Evolutionary conservation across 2,329 filamentous ascomycete genomes (phyloP).

Genomic region (Aspergillus fructus): DNA sequence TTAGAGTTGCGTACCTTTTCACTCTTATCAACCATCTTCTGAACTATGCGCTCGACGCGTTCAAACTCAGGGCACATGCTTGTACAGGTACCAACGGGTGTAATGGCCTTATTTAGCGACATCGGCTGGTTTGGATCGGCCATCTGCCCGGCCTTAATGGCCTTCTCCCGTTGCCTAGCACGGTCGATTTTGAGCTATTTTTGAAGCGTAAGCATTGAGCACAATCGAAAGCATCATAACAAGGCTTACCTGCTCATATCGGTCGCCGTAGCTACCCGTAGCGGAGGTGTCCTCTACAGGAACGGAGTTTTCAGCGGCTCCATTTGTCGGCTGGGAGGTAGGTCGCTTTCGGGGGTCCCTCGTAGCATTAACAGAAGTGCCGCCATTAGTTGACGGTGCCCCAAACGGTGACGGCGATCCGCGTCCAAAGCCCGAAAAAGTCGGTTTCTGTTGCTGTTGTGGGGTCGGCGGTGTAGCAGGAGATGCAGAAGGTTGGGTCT

Average conservation of each 20-base stretch:
- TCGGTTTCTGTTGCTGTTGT: conserved; percentile 20
- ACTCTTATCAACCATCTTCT: conserved; percentile 60
- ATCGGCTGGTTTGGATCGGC: conserved; percentile 62
- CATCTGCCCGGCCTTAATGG: conserved; percentile 55
- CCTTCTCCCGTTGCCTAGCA: conserved; percentile 50
- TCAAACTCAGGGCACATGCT: conserved; percentile 67
- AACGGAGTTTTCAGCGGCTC: conserved; percentile 5
- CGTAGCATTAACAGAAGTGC: conserved; percentile 14
- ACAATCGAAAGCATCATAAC: neutral
- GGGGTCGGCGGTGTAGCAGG: conserved; percentile 16
- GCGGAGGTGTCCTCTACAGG: conserved; percentile 25
- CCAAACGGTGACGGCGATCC: conserved; percentile 15
- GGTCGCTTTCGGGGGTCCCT: conserved; percentile 17
- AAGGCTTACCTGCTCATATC: conserved; percentile 37
- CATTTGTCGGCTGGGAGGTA: conserved; percentile 12
- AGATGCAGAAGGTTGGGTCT: conserved; percentile 17
- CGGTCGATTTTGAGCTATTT: conserved; percentile 50
- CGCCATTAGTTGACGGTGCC: conserved; percentile 15
- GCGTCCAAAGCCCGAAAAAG: conserved; percentile 22
- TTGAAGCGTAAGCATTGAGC: neutral
- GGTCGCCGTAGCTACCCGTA: conserved; percentile 31
- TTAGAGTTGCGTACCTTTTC: conserved; percentile 52
- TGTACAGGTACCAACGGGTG: conserved; percentile 59
- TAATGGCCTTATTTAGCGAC: conserved; percentile 60
- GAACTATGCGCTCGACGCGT: conserved; percentile 60